These are phyloP conservation scores for Cardiospermum halicacabum DNA, from an alignment of 345 rosid genomes.

Conservation along the genomic window DNA sequence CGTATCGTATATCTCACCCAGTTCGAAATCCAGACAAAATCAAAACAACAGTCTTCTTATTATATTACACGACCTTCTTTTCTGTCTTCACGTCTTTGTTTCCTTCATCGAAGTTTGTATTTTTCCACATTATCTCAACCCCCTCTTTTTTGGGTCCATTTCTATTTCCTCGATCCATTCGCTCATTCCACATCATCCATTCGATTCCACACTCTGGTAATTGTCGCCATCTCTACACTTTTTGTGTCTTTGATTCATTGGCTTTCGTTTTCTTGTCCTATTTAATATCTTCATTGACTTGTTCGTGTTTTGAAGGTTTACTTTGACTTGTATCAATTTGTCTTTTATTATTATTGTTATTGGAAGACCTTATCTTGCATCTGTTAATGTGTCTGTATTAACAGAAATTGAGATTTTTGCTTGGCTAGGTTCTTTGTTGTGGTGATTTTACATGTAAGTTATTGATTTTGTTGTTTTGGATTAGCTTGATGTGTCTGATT, in stretches of 20 bases:
- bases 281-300: neutral
- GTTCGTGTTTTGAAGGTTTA: neutral
- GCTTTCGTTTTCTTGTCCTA: too few relatives aligned
- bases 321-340: neutral
- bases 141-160: neutral
- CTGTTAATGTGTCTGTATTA: neutral
- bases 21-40: neutral
- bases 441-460: neutral
- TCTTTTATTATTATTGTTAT: neutral
- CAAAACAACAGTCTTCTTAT: neutral
- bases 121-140: neutral
- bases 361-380: neutral
- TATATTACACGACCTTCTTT: neutral
- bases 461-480: neutral
- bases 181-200: neutral
- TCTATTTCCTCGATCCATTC: neutral
- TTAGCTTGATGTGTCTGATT: neutral
- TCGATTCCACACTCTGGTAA: neutral
- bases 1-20: neutral
- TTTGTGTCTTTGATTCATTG: too few relatives aligned
- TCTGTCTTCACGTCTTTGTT: neutral
- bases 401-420: neutral
- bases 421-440: neutral
- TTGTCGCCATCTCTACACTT: too few relatives aligned
- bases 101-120: neutral